phyloP scores from a whole-genome alignment of 371 early-diverging fungal genomes.

The Chytridium lagenaria region DNA sequence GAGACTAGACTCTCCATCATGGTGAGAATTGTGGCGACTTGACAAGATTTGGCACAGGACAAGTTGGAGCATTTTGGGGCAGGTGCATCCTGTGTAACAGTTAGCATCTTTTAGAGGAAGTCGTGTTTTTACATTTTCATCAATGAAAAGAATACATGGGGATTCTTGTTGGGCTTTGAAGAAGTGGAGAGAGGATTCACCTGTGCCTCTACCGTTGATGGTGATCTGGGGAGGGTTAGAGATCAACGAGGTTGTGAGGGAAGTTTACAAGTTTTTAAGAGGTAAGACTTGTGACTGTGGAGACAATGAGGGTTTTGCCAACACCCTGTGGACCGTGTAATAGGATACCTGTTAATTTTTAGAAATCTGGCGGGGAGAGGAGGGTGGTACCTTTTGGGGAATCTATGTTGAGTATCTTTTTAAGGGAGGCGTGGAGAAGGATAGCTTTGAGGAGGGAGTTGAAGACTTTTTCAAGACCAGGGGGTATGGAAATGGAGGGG shows the following conservation, averaged over 20 bases:
- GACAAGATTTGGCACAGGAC: constrained; percentile 79
- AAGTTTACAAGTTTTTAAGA: constrained; percentile 68
- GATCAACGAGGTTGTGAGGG: too few species aligned
- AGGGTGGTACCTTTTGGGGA: too few species aligned
- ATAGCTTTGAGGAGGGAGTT: constrained; percentile 72
- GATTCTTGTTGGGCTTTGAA: constrained; percentile 29
- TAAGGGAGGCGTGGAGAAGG: too few species aligned
- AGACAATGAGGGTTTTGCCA: constrained; percentile 89
- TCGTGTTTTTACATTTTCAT: constrained; percentile 84
- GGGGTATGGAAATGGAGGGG: too few species aligned
- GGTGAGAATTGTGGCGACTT: constrained; percentile 97
- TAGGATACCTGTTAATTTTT: too few species aligned
- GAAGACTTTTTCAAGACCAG: constrained; percentile 36
- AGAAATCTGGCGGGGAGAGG: too few species aligned
- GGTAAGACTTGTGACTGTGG: constrained; percentile 66
- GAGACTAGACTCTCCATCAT: constrained; percentile 92
- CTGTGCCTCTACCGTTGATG: too few species aligned
- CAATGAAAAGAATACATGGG: constrained; percentile 96
- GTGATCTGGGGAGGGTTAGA: too few species aligned
- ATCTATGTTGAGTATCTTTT: too few species aligned
- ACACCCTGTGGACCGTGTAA: constrained; percentile 97
- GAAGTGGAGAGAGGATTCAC: too few species aligned
- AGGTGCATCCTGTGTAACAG: constrained; percentile 77
- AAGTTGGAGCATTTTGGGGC: constrained; percentile 84
- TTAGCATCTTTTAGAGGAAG: not conserved